Percentiles rank a stretch among this genome's conserved stretches.
These are phyloP conservation scores for Linnemannia schmuckeri DNA, from an alignment of 192 early-diverging fungal genomes.

Conservation along the genomic window DNA sequence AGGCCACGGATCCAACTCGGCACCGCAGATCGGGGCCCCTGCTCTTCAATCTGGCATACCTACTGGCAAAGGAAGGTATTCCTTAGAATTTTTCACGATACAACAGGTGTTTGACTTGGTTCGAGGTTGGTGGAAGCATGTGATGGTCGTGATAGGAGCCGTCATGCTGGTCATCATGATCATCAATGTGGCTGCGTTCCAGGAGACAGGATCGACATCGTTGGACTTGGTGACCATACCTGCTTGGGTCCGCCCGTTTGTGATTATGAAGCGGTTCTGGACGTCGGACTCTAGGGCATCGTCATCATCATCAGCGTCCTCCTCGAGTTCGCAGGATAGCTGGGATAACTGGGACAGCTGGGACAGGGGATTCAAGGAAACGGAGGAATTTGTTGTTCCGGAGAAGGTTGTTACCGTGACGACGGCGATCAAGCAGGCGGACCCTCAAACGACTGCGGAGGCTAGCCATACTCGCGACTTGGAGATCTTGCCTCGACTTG, in stretches of 20 bases:
- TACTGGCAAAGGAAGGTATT: slow-evolving; percentile 6
- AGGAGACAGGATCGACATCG: slow-evolving; percentile 34
- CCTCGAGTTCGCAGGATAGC: neutral
- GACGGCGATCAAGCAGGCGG: neutral
- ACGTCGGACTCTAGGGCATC: slow-evolving; percentile 1
- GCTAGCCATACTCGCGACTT: neutral
- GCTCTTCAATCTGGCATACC: slow-evolving; percentile 8
- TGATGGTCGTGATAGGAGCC: slow-evolving; percentile 16
- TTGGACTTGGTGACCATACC: slow-evolving; percentile 24
- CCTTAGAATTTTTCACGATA: slow-evolving; percentile 2
- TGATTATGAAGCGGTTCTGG: slow-evolving; percentile 26
- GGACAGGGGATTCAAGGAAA: slow-evolving; percentile 1
- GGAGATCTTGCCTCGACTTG: slow-evolving; percentile 2
- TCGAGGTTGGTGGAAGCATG: slow-evolving; percentile 30
- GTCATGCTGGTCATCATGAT: slow-evolving; percentile 30
- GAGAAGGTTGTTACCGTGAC: neutral
- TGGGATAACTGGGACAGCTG: neutral
- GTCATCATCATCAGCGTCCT: neutral
- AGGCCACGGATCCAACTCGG: slow-evolving; percentile 8
- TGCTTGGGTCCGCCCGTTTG: slow-evolving; percentile 29
- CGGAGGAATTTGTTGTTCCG: neutral
- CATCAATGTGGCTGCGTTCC: slow-evolving; percentile 45
- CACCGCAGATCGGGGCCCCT: slow-evolving; percentile 40
- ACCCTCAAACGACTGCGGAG: neutral
- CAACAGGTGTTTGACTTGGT: neutral